phyloP scores from a whole-genome alignment of 2,329 filamentous ascomycete species.

The Fusarium chaquense region DNA sequence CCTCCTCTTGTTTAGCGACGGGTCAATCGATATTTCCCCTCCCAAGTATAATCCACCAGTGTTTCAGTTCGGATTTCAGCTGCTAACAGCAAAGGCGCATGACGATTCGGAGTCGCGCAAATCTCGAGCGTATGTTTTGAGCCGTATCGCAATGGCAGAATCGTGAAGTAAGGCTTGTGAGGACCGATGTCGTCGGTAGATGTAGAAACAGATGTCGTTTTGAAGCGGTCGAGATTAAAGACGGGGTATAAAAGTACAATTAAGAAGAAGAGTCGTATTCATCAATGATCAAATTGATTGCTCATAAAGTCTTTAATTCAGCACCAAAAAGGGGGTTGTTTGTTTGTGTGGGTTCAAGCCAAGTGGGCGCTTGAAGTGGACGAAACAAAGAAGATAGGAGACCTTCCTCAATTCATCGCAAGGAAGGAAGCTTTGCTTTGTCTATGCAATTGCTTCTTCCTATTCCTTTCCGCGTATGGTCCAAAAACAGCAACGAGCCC shows the following conservation, averaged over 20 bases:
- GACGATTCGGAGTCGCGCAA: slow-evolving; percentile 29
- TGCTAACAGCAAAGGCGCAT: slow-evolving; percentile 47
- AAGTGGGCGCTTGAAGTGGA: slow-evolving; percentile 7
- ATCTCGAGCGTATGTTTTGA: slow-evolving; percentile 3
- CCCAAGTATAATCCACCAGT: slow-evolving; percentile 11
- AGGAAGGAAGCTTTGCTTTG: slow-evolving; percentile 27
- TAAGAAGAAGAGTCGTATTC: slow-evolving; percentile 29
- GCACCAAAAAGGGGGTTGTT: slow-evolving; percentile 38
- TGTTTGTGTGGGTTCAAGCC: slow-evolving; percentile 20
- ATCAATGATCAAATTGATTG: slow-evolving; percentile 14
- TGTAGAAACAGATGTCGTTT: slow-evolving; percentile 2
- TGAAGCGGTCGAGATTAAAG: slow-evolving; percentile 30
- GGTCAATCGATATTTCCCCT: slow-evolving; percentile 18
- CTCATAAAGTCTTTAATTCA: slow-evolving; percentile 35
- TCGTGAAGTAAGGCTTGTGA: slow-evolving; percentile 29
- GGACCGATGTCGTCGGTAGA: slow-evolving; percentile 5
- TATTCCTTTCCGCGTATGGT: slow-evolving; percentile 31
- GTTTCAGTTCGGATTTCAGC: slow-evolving; percentile 29
- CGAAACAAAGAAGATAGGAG: slow-evolving; percentile 40
- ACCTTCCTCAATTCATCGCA: slow-evolving; percentile 33
- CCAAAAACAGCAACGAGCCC: slow-evolving; percentile 10
- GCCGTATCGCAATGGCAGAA: slow-evolving; percentile 11
- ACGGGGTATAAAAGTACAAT: slow-evolving; percentile 26
- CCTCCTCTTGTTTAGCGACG: slow-evolving; percentile 16
- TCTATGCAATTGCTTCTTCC: slow-evolving; percentile 31